Base-by-base conservation (phyloP, 257 asterid species). In the Solanum gandarillasii region DNA sequence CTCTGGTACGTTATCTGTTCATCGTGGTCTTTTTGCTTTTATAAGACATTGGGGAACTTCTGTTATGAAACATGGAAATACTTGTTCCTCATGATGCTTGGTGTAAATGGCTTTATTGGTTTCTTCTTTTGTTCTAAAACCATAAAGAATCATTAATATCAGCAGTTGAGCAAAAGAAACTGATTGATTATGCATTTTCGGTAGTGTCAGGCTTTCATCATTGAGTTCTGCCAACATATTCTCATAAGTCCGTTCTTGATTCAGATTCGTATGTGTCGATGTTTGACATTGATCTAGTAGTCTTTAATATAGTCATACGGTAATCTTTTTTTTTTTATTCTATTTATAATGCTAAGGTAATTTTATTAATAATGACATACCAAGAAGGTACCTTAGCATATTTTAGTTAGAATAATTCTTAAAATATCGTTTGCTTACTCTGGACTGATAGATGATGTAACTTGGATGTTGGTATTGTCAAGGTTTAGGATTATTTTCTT, bases 1-100 rank as follows among this genome's bases (percentile, higher is more conserved):
- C 95, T 88, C 87, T 86, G 95, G 98, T 94, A 95, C 11, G 52
- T 82, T 82, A 20, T 29, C 70, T 81, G 43, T 82, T 85, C 81
- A 60, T 82, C 58, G 84, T 67, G 71, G 83, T 32, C 75, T 31
- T 52, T 48, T 48, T 52, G 12, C 83, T 43, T 73, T 16, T 86
- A 71, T 84, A 71, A 48, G 75, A 71, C 67, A 70, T 85, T 58
- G 38, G 35, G 62, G 5, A 39, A 62, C 78, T 67, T 85, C 46
- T 5, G 70, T 48, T 18, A 31, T 11, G 86, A 29, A 81, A 81
- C 68, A 18, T 31, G 85, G 68, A 79, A 23, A 43, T 81, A 46
- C 68, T 46, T 82, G 31, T 35, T 48, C 21, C 67, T 31, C 29
- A 82, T 48, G 67, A 48, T 82, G 36, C 70, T 82, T 82, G 67